A percentile compares a stretch with the other conserved stretches of the same genome.
phyloP scores from a whole-genome alignment of 2,329 filamentous ascomycete genomes.

The Aspergillus felis region DNA sequence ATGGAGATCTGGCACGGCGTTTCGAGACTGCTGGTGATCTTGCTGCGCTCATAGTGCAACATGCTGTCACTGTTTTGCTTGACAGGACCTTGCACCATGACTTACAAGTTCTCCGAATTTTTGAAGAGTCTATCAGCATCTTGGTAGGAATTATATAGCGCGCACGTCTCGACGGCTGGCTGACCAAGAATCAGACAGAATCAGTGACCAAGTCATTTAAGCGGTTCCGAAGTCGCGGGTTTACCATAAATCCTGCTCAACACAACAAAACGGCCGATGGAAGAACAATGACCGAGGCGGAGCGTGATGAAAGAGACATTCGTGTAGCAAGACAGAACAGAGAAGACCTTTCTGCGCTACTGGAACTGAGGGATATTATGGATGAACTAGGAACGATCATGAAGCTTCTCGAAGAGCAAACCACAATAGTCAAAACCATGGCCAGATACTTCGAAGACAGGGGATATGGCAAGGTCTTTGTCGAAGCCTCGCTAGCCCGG shows the following conservation, averaged over 20 bases:
- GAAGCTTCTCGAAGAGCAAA: constrained; percentile 57
- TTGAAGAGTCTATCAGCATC: constrained; percentile 63
- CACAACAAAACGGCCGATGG: constrained; percentile 26
- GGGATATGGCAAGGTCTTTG: constrained; percentile 47
- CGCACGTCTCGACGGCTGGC: neutral
- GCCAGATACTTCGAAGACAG: constrained; percentile 27
- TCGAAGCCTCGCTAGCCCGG: constrained; percentile 51
- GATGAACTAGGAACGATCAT: constrained; percentile 58
- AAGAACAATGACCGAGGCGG: constrained; percentile 27
- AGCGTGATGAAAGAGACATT: constrained; percentile 43
- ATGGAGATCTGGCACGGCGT: constrained; percentile 59
- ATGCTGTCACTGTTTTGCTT: constrained; percentile 60
- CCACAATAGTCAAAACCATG: constrained; percentile 45
- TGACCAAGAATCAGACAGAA: constrained; percentile 47
- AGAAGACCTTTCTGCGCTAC: constrained; percentile 58
- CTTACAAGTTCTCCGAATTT: constrained; percentile 61
- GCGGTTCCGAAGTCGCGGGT: constrained; percentile 57
- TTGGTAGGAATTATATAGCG: constrained; percentile 41
- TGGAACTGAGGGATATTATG: constrained; percentile 62
- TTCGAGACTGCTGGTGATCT: constrained; percentile 61
- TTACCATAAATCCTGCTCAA: constrained; percentile 41
- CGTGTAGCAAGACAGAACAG: constrained; percentile 56
- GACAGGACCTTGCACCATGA: constrained; percentile 59
- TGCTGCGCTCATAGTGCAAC: constrained; percentile 58
- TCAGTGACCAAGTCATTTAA: constrained; percentile 61